These are phyloP conservation scores for Ceratobasidium sp. DNA, from an alignment of 1,284 basidiomycete species.

Conservation along the genomic window DNA sequence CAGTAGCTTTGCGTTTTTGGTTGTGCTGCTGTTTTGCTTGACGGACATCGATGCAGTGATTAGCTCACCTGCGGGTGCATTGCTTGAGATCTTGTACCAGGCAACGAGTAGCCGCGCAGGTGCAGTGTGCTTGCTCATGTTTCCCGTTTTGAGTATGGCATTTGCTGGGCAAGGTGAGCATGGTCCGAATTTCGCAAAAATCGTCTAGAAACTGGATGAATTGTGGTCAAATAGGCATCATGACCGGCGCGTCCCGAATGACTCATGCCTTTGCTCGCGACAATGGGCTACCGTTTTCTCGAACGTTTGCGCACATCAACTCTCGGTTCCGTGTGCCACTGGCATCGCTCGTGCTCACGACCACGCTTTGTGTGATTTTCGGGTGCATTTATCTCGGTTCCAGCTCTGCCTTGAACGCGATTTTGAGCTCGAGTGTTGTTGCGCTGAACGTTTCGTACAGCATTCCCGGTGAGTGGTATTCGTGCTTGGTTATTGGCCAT, in stretches of 20 bases:
- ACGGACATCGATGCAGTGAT: constrained; percentile 64
- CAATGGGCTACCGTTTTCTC: constrained; percentile 66
- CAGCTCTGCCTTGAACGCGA: constrained; percentile 58
- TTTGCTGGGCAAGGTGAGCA: constrained; percentile 42
- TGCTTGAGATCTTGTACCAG: constrained; percentile 70
- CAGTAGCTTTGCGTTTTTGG: constrained; percentile 66
- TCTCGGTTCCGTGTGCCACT: constrained; percentile 57
- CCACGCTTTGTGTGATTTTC: constrained; percentile 53
- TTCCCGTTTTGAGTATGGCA: constrained; percentile 53
- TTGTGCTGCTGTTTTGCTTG: constrained; percentile 73
- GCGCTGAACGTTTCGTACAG: constrained; percentile 54
- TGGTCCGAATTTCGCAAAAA: not conserved
- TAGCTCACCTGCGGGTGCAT: constrained; percentile 64
- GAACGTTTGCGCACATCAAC: constrained; percentile 60
- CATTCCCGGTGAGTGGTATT: constrained; percentile 48
- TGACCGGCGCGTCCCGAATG: constrained; percentile 70
- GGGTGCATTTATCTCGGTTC: constrained; percentile 63
- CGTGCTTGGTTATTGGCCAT: not conserved
- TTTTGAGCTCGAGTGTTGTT: constrained; percentile 52
- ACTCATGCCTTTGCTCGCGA: constrained; percentile 76
- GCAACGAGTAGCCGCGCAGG: constrained; percentile 66
- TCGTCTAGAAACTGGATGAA: not conserved
- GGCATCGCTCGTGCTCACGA: constrained; percentile 66
- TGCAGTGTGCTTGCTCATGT: constrained; percentile 61
- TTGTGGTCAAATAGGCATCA: constrained; percentile 53